These are phyloP conservation scores for Conidiobolus coronatus DNA, from an alignment of 371 early-diverging fungal species.

Conservation along the genomic window DNA sequence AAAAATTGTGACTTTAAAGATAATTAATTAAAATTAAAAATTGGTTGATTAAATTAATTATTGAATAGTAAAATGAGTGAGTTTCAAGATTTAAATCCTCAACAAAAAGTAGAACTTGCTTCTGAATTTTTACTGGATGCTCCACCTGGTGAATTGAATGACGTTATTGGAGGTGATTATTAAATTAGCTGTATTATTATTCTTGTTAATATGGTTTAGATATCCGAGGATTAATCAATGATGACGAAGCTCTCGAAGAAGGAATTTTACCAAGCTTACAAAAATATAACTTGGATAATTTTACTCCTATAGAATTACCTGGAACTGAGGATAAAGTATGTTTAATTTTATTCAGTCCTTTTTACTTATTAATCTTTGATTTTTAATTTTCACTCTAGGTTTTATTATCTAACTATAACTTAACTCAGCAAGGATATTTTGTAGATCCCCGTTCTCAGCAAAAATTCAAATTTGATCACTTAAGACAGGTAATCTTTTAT, in stretches of 20 bases:
- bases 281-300: constrained; percentile 68
- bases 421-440: constrained; percentile 32
- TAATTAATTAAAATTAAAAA: neutral
- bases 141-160: constrained; percentile 93
- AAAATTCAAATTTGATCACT: constrained; percentile 44
- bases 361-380: neutral
- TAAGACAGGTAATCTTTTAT: constrained; percentile 25
- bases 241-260: constrained; percentile 53
- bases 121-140: constrained; percentile 55
- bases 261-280: constrained; percentile 45
- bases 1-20: neutral
- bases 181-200: neutral
- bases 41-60: too few relatives aligned
- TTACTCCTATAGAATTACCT: constrained; percentile 37
- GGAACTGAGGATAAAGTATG: constrained; percentile 33
- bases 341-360: neutral
- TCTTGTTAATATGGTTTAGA: constrained; percentile 27
- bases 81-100: constrained; percentile 8
- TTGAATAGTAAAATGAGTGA: neutral
- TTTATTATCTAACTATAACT: constrained; percentile 23
- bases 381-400: neutral
- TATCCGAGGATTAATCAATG: constrained; percentile 56
- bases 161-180: constrained; percentile 71
- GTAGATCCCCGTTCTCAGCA: constrained; percentile 45
- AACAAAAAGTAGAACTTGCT: constrained; percentile 54